These are phyloP conservation scores for Colletotrichum tropicicola DNA, from an alignment of 2,329 filamentous ascomycete genomes.

Conservation along the genomic window DNA sequence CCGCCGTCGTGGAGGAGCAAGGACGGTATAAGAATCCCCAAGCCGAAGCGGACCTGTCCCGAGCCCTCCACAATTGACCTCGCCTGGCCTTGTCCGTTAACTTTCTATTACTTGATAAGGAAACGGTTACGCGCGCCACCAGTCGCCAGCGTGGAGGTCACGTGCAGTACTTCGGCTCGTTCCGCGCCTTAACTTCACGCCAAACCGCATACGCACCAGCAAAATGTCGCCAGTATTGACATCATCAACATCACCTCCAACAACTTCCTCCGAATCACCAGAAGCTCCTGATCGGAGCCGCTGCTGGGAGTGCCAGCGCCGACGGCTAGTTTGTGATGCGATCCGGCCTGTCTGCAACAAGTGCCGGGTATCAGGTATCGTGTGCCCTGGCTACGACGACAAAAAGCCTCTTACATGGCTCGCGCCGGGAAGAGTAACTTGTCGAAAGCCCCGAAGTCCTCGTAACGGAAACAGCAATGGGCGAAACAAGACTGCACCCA, in stretches of 20 bases:
- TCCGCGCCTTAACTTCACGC: background rate
- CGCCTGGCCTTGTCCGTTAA: background rate
- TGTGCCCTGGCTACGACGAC: conserved; percentile 50
- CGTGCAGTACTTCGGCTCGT: background rate
- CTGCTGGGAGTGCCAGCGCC: conserved; percentile 54
- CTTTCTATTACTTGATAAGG: conserved; percentile 18
- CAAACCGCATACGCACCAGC: background rate
- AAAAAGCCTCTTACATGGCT: conserved; percentile 49
- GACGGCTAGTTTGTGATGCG: conserved; percentile 49
- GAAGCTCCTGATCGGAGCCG: conserved; percentile 33
- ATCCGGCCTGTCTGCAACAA: conserved; percentile 45
- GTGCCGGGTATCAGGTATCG: conserved; percentile 41
- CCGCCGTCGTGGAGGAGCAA: background rate
- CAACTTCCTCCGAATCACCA: background rate
- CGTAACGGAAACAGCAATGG: background rate
- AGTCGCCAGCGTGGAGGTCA: background rate
- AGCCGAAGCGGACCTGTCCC: background rate
- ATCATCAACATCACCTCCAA: background rate
- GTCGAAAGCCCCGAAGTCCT: conserved; percentile 34
- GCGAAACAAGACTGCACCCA: background rate
- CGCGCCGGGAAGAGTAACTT: conserved; percentile 45
- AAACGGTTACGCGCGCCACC: conserved; percentile 1
- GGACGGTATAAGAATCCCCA: conserved; percentile 14
- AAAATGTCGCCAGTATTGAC: background rate
- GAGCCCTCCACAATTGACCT: background rate